Evolutionary conservation across 306 rosid species (phyloP), one percentile per base, ranked within the genome.

Genomic region (Geum urbanum): DNA sequence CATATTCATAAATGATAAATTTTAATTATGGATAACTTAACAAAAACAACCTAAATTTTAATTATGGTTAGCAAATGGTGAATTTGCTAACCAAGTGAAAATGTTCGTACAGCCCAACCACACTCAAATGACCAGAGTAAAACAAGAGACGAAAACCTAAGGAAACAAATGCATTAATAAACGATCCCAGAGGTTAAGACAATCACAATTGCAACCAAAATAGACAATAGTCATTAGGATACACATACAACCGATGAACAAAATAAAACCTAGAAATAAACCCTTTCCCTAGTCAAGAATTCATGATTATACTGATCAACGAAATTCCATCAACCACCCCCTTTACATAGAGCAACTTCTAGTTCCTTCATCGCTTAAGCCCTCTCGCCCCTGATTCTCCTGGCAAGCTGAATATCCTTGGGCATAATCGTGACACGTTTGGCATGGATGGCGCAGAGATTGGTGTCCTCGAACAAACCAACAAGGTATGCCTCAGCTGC

Each of bases 401-500:
- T 61, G 51, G 85, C 86, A 19, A 82, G 86, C 19, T 82, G 83
- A 51, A 75, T 74, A 56, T 78, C 82, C 76, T 78, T 74, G 7
- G 78, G 79, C 79, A 73, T 78, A 43, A 78, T 73, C 0, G 82
- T 78, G 40, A 74, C 78, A 0, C 82, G 77, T 57, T 73, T 78
- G 65, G 82, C 82, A 18, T 82, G 82, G 46, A 78, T 82, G 37
- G 85, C 85, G 27, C 83, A 78, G 10, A 82, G 80, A 32, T 78
- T 78, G 0, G 86, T 78, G 27, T 82, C 86, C 75, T 82, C 83
- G 40, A 82, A 82, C 71, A 82, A 24, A 7, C 83, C 86, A 22
- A 78, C 83, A 1, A 82, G 79, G 71, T 78, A 82, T 3, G 86
- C 86, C 67, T 82, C 86, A 3, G 83, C 86, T 13, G 86, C 83